phyloP scores from a whole-genome alignment of 805 yeast species.

The Yarrowia sp. region DNA sequence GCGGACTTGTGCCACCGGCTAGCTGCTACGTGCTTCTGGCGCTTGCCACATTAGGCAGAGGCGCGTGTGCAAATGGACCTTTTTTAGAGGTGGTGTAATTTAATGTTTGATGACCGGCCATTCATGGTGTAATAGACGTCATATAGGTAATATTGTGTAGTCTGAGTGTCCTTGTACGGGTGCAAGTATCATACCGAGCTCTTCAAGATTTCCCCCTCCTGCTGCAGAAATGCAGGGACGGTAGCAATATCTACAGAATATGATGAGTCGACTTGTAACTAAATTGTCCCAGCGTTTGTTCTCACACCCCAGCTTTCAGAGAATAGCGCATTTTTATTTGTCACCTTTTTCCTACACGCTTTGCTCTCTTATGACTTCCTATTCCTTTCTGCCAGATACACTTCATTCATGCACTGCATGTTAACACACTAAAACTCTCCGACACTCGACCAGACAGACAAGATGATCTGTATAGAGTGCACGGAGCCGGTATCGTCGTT shows the following conservation, averaged over 20 bases:
- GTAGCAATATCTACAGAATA: no score
- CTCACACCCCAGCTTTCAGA: background rate
- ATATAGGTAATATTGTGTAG: background rate
- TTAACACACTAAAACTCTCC: background rate
- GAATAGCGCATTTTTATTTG: no score
- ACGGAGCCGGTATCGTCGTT: constrained; percentile 61
- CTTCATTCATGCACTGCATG: background rate
- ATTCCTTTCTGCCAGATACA: no score
- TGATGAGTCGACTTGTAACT: no score
- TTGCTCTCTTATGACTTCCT: no score
- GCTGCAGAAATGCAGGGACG: no score
- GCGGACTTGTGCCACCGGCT: constrained; percentile 1
- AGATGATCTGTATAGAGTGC: constrained; percentile 90
- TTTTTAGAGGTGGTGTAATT: background rate
- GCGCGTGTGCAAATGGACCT: background rate
- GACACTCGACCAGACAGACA: background rate
- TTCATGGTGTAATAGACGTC: background rate
- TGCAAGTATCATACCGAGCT: no score
- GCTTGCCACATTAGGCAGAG: background rate
- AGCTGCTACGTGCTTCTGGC: background rate
- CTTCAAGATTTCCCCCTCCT: no score
- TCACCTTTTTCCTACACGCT: no score
- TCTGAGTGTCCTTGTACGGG: no score
- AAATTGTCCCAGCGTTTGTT: no score
- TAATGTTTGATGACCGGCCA: constrained; percentile 12